These are phyloP conservation scores for Elymus sibiricus DNA, from an alignment of 176 grass and related monocot species.

Conservation along the genomic window DNA sequence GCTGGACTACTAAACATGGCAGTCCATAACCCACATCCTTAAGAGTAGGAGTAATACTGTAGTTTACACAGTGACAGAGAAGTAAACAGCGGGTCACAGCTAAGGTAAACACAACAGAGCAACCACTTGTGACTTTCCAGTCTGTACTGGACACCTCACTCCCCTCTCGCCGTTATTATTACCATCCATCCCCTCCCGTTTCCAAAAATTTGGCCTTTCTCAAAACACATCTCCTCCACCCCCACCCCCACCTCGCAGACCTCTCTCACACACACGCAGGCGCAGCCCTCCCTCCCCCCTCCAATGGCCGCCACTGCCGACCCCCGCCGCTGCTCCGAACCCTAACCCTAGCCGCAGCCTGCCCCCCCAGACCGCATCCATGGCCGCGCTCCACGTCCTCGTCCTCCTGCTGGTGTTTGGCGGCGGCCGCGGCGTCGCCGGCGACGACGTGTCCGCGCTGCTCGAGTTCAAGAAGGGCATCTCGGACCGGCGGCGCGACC, in stretches of 20 bases:
- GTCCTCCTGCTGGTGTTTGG: slow-evolving; percentile 13
- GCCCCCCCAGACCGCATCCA: slow-evolving; percentile 14
- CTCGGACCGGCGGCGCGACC: slow-evolving; percentile 26
- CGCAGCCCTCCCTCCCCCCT: background rate
- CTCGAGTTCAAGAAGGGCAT: slow-evolving; percentile 99
- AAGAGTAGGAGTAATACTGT: background rate
- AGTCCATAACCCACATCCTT: background rate
- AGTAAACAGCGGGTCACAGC: slow-evolving; percentile 15
- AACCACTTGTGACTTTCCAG: slow-evolving; percentile 48
- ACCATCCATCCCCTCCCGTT: slow-evolving; percentile 38
- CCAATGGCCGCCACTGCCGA: slow-evolving; percentile 39
- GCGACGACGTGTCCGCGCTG: slow-evolving; percentile 63
- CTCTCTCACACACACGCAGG: background rate
- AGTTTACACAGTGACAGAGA: background rate
- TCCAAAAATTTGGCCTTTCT: slow-evolving; percentile 45
- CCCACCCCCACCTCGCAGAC: background rate
- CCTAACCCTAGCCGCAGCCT: slow-evolving; percentile 34
- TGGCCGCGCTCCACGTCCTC: slow-evolving; percentile 40
- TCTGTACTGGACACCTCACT: slow-evolving; percentile 25
- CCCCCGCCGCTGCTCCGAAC: slow-evolving; percentile 12
- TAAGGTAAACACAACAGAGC: slow-evolving; percentile 21
- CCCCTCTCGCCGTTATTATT: slow-evolving; percentile 19
- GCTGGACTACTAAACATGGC: too few species aligned
- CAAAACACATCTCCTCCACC: slow-evolving; percentile 5
- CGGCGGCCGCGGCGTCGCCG: slow-evolving; percentile 19